Evolutionary conservation across 371 early-diverging fungal species (phyloP).

Genomic region (Actinomortierella ambigua): DNA sequence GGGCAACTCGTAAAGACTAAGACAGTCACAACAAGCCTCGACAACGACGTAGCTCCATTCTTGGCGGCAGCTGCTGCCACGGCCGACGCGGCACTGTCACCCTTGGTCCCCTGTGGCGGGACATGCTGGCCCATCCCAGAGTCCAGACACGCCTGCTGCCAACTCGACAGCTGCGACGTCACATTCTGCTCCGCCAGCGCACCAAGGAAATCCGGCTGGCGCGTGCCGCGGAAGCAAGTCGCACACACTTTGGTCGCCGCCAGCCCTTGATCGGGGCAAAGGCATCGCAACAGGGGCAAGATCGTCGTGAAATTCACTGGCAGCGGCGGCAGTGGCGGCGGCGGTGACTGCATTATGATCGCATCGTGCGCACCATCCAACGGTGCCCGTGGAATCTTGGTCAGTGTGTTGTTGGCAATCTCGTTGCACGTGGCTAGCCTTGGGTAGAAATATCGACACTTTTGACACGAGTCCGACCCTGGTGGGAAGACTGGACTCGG

Average conservation of each 20-base stretch:
- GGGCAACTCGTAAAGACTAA: not conserved
- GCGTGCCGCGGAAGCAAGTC: slow-evolving; percentile 23
- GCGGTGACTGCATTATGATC: not conserved
- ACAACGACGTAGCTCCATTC: not conserved
- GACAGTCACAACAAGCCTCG: too few relatives aligned
- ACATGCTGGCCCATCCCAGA: slow-evolving; percentile 16
- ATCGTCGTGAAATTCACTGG: slow-evolving; percentile 26
- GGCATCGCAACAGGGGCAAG: slow-evolving; percentile 25
- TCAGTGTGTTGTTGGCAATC: slow-evolving; percentile 20
- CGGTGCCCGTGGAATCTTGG: not conserved
- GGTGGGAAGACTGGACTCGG: slow-evolving; percentile 17
- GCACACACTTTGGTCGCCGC: slow-evolving; percentile 22
- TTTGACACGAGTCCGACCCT: slow-evolving; percentile 37
- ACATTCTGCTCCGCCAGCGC: slow-evolving; percentile 16
- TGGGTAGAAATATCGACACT: slow-evolving; percentile 30
- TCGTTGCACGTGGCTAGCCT: slow-evolving; percentile 31
- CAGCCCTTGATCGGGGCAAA: slow-evolving; percentile 30
- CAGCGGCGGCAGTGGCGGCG: not conserved
- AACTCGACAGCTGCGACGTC: slow-evolving; percentile 10
- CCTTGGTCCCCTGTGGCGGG: slow-evolving; percentile 11
- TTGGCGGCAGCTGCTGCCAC: not conserved
- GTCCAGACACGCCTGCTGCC: slow-evolving; percentile 28
- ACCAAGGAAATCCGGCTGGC: slow-evolving; percentile 22
- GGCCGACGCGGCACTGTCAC: slow-evolving; percentile 13
- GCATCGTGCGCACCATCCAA: too few relatives aligned